Evolutionary conservation across 2,329 filamentous ascomycete species (phyloP).

Genomic region (Hansfordia pulvinata): DNA sequence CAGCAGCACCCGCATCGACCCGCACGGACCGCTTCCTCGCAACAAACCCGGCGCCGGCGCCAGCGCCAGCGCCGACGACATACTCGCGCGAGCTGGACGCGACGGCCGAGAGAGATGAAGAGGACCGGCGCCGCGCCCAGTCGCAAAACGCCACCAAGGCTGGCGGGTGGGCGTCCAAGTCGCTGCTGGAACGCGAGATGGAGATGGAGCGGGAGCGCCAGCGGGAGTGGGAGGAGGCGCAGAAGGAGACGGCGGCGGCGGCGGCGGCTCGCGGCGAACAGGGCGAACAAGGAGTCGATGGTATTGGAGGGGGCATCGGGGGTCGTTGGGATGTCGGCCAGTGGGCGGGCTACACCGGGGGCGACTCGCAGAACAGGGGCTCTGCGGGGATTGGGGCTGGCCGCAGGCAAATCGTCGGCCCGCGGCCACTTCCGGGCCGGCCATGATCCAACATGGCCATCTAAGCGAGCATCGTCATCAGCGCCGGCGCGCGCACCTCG

Average conservation of each 20-base stretch:
- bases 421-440: constrained; percentile 46
- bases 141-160: constrained; percentile 48
- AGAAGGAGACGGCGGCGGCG: constrained; percentile 47
- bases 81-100: constrained; percentile 42
- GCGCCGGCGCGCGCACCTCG: too few species aligned
- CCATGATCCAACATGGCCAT: too few species aligned
- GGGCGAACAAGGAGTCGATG: constrained; percentile 40
- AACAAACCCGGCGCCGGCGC: constrained; percentile 35
- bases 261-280: too few species aligned
- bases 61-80: constrained; percentile 25
- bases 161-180: constrained; percentile 51
- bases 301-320: constrained; percentile 51
- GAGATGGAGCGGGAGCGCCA: constrained; percentile 66
- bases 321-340: constrained; percentile 66
- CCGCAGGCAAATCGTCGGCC: constrained; percentile 67
- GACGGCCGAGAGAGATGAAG: constrained; percentile 46
- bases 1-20: constrained; percentile 19
- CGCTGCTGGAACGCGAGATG: constrained; percentile 67
- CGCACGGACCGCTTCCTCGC: constrained; percentile 46
- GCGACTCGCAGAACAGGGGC: constrained; percentile 60
- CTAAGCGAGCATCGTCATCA: too few species aligned
- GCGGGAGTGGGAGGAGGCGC: constrained; percentile 66
- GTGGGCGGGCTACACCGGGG: constrained; percentile 62
- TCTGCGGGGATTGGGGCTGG: constrained; percentile 53
- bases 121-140: constrained; percentile 45